Evolutionary conservation across 1,284 basidiomycete species (phyloP).

Genomic region (Puccinia hordei): DNA sequence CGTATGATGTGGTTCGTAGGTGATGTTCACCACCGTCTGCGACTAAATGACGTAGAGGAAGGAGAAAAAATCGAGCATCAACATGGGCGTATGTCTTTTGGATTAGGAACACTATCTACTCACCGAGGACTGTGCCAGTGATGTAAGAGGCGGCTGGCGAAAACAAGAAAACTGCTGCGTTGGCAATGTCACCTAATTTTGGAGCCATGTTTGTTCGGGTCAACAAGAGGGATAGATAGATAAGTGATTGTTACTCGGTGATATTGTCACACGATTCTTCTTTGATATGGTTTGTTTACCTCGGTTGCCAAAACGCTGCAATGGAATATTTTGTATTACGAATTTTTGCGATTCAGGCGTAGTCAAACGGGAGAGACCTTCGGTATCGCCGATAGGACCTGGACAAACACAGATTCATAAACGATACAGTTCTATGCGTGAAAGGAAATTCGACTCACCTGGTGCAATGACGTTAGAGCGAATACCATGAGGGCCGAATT

Average conservation of each 20-base stretch:
- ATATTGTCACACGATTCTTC: constrained; percentile 24
- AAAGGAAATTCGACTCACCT: constrained; percentile 60
- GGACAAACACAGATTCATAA: not conserved
- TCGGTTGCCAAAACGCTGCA: constrained; percentile 57
- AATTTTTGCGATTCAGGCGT: constrained; percentile 60
- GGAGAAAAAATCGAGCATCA: not conserved
- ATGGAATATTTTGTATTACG: constrained; percentile 54
- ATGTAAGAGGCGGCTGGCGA: constrained; percentile 81
- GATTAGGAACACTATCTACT: constrained; percentile 52
- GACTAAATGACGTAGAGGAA: constrained; percentile 4
- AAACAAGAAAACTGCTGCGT: constrained; percentile 81
- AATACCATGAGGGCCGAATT: constrained; percentile 91
- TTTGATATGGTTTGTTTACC: constrained; percentile 51
- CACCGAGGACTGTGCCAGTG: constrained; percentile 64
- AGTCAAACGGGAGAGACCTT: constrained; percentile 75
- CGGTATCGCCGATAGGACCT: constrained; percentile 75
- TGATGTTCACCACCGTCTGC: constrained; percentile 41
- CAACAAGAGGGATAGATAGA: not conserved
- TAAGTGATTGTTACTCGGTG: constrained; percentile 26
- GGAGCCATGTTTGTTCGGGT: not conserved
- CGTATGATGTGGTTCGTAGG: constrained; percentile 14
- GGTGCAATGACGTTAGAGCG: constrained; percentile 90
- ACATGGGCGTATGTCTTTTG: not conserved
- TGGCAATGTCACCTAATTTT: constrained; percentile 71
- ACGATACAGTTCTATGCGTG: not conserved